Evolutionary conservation across 306 rosid species (phyloP).

Genomic region (Pachyrhizus erosus): DNA sequence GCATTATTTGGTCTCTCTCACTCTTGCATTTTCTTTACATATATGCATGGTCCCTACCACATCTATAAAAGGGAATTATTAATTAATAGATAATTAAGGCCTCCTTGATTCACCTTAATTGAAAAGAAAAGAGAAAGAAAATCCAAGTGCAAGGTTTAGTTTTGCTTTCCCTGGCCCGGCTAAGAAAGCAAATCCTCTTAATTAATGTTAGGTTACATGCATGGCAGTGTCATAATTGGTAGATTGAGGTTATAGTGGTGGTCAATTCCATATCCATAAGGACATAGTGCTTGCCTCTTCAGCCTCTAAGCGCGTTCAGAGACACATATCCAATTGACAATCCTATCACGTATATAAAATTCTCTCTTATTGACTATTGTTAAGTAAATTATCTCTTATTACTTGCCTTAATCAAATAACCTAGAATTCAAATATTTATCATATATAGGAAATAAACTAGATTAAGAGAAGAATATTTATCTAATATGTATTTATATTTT

Average conservation of each 20-base stretch:
- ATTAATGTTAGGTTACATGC: slow-evolving; percentile 40
- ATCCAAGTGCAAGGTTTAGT: slow-evolving; percentile 51
- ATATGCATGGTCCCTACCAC: slow-evolving; percentile 52
- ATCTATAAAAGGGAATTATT: slow-evolving; percentile 29
- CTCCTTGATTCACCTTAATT: slow-evolving; percentile 40
- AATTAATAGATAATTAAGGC: slow-evolving; percentile 15
- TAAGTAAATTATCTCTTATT: neutral
- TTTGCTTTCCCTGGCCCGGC: slow-evolving; percentile 45
- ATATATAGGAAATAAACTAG: no score
- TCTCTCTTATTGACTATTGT: neutral
- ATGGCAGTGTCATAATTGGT: slow-evolving; percentile 43
- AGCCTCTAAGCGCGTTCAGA: slow-evolving; percentile 18
- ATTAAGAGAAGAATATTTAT: no score
- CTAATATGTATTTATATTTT: no score
- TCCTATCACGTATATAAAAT: slow-evolving; percentile 24
- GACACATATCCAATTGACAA: slow-evolving; percentile 21
- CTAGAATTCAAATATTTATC: no score
- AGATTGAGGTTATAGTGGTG: slow-evolving; percentile 48
- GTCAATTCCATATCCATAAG: slow-evolving; percentile 47
- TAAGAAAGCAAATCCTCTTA: slow-evolving; percentile 36
- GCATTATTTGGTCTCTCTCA: slow-evolving; percentile 53
- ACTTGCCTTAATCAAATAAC: no score
- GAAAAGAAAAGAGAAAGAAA: slow-evolving; percentile 39
- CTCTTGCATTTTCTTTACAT: slow-evolving; percentile 20
- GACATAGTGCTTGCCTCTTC: slow-evolving; percentile 43